Percentiles rank a stretch among this genome's conserved stretches.
These are phyloP conservation scores for Cladosporium phlei DNA, from an alignment of 2,329 filamentous ascomycete genomes.

Conservation along the genomic window DNA sequence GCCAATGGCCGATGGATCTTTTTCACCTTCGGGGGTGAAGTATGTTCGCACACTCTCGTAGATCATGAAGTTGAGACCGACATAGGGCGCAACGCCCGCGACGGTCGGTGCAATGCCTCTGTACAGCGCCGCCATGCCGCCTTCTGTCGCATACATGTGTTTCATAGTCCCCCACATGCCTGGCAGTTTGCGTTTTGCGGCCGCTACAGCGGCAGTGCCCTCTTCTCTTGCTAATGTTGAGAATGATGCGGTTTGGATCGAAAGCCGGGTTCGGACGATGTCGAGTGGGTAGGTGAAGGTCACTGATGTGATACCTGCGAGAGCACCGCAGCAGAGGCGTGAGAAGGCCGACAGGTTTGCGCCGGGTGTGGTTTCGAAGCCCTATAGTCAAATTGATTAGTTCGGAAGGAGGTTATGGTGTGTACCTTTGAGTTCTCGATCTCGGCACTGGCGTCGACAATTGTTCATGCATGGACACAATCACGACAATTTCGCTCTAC, in stretches of 20 bases:
- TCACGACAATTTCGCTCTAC: too few species aligned
- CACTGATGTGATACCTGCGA: constrained; percentile 92
- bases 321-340: constrained; percentile 81
- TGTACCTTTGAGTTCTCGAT: neutral
- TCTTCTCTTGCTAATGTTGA: constrained; percentile 59
- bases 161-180: constrained; percentile 87
- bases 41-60: constrained; percentile 84
- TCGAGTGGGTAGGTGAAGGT: constrained; percentile 93
- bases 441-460: neutral
- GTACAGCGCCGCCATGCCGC: constrained; percentile 80
- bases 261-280: constrained; percentile 91
- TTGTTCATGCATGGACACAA: too few species aligned
- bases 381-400: constrained; percentile 38
- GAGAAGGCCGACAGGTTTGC: constrained; percentile 67
- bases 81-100: constrained; percentile 91
- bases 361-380: constrained; percentile 73
- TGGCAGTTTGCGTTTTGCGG: constrained; percentile 57
- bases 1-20: constrained; percentile 70
- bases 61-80: constrained; percentile 97
- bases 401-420: neutral
- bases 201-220: neutral
- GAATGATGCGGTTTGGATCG: constrained; percentile 96
- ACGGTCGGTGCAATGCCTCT: constrained; percentile 91
- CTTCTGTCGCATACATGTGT: constrained; percentile 86
- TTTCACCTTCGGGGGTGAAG: constrained; percentile 81